These are phyloP conservation scores for Austroboletus niveus DNA, from an alignment of 1,284 basidiomycete genomes.

Conservation along the genomic window DNA sequence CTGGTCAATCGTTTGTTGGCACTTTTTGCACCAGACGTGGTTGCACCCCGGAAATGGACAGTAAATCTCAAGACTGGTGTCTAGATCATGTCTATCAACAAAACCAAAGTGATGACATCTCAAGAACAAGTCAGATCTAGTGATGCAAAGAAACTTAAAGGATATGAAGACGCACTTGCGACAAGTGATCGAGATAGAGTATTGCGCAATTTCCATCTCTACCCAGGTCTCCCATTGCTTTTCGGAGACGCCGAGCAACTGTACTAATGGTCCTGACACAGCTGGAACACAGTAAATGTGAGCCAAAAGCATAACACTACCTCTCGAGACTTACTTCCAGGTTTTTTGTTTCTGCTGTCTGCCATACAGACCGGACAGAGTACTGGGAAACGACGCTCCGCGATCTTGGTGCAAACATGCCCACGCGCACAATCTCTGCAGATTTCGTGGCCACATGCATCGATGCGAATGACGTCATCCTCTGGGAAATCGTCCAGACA, in stretches of 20 bases:
- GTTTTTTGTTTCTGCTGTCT: slow-evolving; percentile 31
- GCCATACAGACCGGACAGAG: slow-evolving; percentile 55
- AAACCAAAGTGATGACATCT: slow-evolving; percentile 49
- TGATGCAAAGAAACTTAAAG: not conserved
- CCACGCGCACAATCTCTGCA: slow-evolving; percentile 53
- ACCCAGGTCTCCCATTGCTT: slow-evolving; percentile 47
- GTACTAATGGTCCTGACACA: slow-evolving; percentile 39
- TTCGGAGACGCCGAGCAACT: slow-evolving; percentile 49
- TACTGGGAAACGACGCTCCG: slow-evolving; percentile 56
- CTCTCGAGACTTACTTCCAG: slow-evolving; percentile 38
- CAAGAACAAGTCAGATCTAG: not conserved
- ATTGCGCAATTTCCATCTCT: slow-evolving; percentile 52
- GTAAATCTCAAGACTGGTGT: slow-evolving; percentile 34
- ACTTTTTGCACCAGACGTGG: slow-evolving; percentile 53
- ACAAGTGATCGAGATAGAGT: slow-evolving; percentile 46
- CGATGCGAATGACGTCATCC: slow-evolving; percentile 45
- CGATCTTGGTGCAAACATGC: slow-evolving; percentile 47
- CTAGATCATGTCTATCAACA: slow-evolving; percentile 49
- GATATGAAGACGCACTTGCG: slow-evolving; percentile 22
- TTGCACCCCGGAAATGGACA: slow-evolving; percentile 48
- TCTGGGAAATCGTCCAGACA: slow-evolving; percentile 53
- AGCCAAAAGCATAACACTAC: not conserved
- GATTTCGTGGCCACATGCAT: slow-evolving; percentile 50
- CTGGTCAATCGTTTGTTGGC: slow-evolving; percentile 43
- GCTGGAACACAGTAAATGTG: slow-evolving; percentile 28